Base-by-base conservation (phyloP, 2,329 filamentous ascomycete genomes). In the Rhinocladiella mackenziei region DNA sequence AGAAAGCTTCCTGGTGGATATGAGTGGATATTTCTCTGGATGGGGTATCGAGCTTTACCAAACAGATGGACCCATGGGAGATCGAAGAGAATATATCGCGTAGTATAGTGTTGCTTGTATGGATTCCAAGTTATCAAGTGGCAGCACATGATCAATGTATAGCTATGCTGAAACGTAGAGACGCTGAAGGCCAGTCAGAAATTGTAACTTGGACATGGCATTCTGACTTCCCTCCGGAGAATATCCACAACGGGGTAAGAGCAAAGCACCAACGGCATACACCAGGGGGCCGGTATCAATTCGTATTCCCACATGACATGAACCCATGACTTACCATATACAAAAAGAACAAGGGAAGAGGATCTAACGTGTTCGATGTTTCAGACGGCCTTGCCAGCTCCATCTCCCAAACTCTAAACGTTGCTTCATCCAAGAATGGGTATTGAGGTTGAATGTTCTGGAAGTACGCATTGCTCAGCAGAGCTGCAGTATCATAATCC, bases 91-190 rank as follows among this genome's bases (percentile, higher is more conserved):
- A 26, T 45, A 45, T 3, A 64, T 56, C 1, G 61, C 61, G 39
- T 55, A 63, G 29, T 58, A 62, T 1, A 66, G 40, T 6, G 65
- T 55, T 2, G 57, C 58, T 40, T 65, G 62, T 34, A 66, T 62
- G 1, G 61, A 58, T 43, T 62, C 57, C 1, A 65, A 40, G 30
- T 53, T 63, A 31, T 63, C 60, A 13, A 43, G 23, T 13, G 37
- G 37, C n/a, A 54, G 46, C 29, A 53, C 33, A n/a, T 32, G 19
- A 28, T 56, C 52, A 7, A 48, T 32, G 36, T 55, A 56, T 9
- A 49, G 26, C 15, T 39, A 39, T n/a, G 52, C 52, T 1, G 52
- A 53, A 5, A 26, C 43, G 31, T 55, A 56, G 13, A 56, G 38
- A 42, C 40, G 25, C 50, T 56, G 14, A 14, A n/a, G 11, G 14